Evolutionary conservation across 768 basidiomycete genomes (phyloP).

Genomic region (Infundibulicybe gibba): DNA sequence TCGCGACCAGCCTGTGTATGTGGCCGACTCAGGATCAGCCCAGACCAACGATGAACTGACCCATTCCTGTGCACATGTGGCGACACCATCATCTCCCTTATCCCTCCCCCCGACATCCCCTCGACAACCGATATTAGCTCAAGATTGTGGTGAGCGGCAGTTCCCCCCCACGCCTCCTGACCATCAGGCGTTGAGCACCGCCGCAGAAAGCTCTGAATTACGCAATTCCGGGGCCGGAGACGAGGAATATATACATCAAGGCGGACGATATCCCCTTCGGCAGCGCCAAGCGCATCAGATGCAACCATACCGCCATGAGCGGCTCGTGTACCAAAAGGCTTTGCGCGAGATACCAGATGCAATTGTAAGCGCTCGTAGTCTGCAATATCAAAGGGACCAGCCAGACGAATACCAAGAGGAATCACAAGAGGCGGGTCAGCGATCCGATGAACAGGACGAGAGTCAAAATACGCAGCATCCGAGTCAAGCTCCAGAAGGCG

Average conservation of each 20-base stretch:
- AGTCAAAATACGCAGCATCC: constrained; percentile 9
- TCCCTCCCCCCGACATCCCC: too few relatives aligned
- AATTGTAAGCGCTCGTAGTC: constrained; percentile 49
- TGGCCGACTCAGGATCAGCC: background rate
- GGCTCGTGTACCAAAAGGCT: constrained; percentile 44
- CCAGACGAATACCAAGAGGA: constrained; percentile 27
- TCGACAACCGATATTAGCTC: too few relatives aligned
- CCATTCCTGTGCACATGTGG: background rate
- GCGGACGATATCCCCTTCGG: constrained; percentile 51
- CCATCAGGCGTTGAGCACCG: background rate
- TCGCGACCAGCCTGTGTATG: background rate
- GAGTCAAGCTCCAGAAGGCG: constrained; percentile 6
- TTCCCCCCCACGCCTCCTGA: background rate
- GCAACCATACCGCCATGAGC: constrained; percentile 60
- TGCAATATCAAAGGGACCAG: constrained; percentile 20
- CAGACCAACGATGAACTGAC: background rate
- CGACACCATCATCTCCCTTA: too few relatives aligned
- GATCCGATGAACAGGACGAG: constrained; percentile 14
- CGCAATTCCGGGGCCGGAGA: too few relatives aligned
- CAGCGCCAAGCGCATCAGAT: constrained; percentile 51
- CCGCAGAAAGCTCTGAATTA: too few relatives aligned
- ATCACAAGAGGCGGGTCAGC: constrained; percentile 16
- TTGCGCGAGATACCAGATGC: constrained; percentile 62
- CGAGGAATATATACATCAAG: too few relatives aligned
- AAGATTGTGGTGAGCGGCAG: too few relatives aligned